phyloP scores from a whole-genome alignment of 345 rosid genomes.

The Geranium brycei region DNA sequence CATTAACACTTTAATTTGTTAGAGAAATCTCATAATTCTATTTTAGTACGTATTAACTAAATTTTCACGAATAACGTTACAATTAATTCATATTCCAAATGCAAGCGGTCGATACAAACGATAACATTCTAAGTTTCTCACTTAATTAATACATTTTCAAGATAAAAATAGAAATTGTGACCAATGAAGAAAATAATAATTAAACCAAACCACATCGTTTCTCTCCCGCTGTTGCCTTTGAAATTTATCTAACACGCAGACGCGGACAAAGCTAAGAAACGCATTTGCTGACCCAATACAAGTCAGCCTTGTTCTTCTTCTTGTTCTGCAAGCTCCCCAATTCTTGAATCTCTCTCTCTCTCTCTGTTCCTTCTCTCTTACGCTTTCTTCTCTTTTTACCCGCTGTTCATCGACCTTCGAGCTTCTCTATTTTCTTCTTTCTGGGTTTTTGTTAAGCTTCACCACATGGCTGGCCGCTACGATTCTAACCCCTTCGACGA shows the following conservation, averaged over 20 bases:
- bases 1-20: too few species aligned
- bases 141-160: too few species aligned
- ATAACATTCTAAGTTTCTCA: too few species aligned
- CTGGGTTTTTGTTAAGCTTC: neutral
- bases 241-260: too few species aligned
- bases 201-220: too few species aligned
- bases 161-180: too few species aligned
- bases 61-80: too few species aligned
- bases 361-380: neutral
- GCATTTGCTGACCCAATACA: neutral
- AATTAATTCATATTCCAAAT: too few species aligned
- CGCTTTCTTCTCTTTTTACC: neutral
- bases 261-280: neutral
- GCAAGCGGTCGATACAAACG: too few species aligned
- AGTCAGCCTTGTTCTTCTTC: neutral
- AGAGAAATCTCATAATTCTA: too few species aligned
- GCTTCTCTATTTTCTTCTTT: neutral
- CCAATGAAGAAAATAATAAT: too few species aligned
- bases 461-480: constrained; percentile 64
- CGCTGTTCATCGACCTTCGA: neutral
- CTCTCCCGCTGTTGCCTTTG: neutral
- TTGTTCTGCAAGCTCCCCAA: neutral
- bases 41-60: too few species aligned
- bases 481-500: constrained; percentile 83
- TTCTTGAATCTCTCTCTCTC: neutral